A percentile compares a stretch with the other conserved stretches of the same genome.
Evolutionary conservation across 2,329 filamentous ascomycete genomes (phyloP).

Genomic region (Aspergillus glaucus): DNA sequence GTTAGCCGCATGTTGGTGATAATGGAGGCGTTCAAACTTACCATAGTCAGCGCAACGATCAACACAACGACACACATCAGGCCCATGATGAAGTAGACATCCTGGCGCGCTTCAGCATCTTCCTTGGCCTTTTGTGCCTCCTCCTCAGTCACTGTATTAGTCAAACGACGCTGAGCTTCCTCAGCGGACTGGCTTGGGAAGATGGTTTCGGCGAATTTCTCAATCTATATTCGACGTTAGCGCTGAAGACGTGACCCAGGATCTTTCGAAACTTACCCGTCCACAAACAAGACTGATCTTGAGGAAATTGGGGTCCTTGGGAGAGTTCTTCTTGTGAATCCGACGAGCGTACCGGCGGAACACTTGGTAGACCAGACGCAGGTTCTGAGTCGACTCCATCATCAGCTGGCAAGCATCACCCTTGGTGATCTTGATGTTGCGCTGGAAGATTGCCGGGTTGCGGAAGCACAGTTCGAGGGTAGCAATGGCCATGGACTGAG

Average conservation of each 20-base stretch:
- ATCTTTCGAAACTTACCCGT: conserved; percentile 52
- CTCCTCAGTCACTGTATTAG: conserved; percentile 53
- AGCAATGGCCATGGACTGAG: conserved; percentile 94
- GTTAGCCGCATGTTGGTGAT: background rate
- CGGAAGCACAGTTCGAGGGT: conserved; percentile 88
- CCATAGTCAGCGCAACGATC: conserved; percentile 71
- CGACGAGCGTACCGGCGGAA: conserved; percentile 71
- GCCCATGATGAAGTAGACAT: conserved; percentile 58
- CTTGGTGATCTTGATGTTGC: conserved; percentile 94
- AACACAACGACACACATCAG: conserved; percentile 68
- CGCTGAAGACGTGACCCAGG: background rate
- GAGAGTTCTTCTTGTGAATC: conserved; percentile 92
- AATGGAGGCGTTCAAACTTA: conserved; percentile 41
- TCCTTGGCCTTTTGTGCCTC: conserved; percentile 46
- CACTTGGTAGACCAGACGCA: conserved; percentile 70
- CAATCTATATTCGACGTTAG: conserved; percentile 54
- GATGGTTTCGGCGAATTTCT: conserved; percentile 90
- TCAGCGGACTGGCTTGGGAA: conserved; percentile 79
- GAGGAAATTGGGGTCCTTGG: conserved; percentile 84
- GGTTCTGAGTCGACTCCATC: conserved; percentile 86
- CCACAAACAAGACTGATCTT: conserved; percentile 86
- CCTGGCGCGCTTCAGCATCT: conserved; percentile 47
- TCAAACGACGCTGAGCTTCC: conserved; percentile 39
- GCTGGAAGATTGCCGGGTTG: conserved; percentile 78
- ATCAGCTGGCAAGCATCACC: conserved; percentile 88